These are phyloP conservation scores for Penicillium sp. DNA, from an alignment of 2,329 filamentous ascomycete genomes.

Conservation along the genomic window DNA sequence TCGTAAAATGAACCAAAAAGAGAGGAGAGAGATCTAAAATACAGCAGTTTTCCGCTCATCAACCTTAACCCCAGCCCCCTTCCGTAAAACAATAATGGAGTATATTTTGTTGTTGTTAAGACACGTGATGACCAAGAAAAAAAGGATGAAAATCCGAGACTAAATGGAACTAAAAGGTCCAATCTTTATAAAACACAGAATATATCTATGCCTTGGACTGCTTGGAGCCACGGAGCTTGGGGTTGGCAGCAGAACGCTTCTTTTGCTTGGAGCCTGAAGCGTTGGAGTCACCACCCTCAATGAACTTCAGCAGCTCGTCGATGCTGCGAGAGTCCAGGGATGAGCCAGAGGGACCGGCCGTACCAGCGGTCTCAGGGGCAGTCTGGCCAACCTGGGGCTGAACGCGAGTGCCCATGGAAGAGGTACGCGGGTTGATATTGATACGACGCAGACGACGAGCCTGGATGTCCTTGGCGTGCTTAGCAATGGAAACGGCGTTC, in stretches of 20 bases:
- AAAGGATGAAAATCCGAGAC: constrained; percentile 1
- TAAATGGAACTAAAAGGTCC: constrained; percentile 7
- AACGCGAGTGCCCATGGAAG: constrained; percentile 57
- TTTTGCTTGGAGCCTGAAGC: constrained; percentile 45
- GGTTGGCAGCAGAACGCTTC: constrained; percentile 46
- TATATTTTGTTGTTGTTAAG: constrained; percentile 31
- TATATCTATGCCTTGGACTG: constrained; percentile 35
- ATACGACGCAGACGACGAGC: constrained; percentile 72
- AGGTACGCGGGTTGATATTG: constrained; percentile 63
- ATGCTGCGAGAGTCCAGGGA: constrained; percentile 77
- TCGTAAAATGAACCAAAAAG: constrained; percentile 18
- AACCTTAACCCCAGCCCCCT: constrained; percentile 24
- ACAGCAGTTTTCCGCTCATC: constrained; percentile 32
- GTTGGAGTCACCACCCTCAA: constrained; percentile 67
- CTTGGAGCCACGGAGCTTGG: constrained; percentile 46
- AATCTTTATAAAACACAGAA: constrained; percentile 4
- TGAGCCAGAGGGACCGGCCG: constrained; percentile 37
- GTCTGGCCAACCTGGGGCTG: constrained; percentile 65
- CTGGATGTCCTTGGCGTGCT: constrained; percentile 86
- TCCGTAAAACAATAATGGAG: constrained; percentile 23
- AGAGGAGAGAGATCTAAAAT: constrained; percentile 42
- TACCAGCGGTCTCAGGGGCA: constrained; percentile 50
- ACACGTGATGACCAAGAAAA: constrained; percentile 28
- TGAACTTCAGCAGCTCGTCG: constrained; percentile 90
- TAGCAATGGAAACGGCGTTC: constrained; percentile 91